Evolutionary conservation across 345 rosid species (phyloP), one percentile per base, ranked within the genome.

Genomic region (Heritiera fomes): DNA sequence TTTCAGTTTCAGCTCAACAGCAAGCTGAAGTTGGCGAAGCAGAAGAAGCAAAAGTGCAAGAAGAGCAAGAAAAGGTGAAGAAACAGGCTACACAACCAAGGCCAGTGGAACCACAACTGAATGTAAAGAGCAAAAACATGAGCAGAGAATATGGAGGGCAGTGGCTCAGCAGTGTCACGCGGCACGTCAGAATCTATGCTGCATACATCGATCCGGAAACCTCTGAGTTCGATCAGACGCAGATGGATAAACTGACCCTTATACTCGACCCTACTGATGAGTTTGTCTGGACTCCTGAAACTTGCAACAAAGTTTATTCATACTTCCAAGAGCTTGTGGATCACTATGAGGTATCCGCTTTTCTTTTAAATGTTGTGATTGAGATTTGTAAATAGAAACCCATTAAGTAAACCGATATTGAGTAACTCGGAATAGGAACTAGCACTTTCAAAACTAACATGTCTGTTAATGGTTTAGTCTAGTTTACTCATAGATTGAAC

Each of bases 281-380:
- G 38, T 34, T 34, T 34, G 38, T 92, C 6, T 95, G 98, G 98
- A 89, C 86, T 3, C 85, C 87, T n/a, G 95, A 91, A 69, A 90
- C 87, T 64, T 86, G 90, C 84, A 79, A 82, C 73, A 90, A 83
- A 86, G 97, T 93, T 30, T 34, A 34, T 68, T 82, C 87, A 38
- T 90, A 86, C 79, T 95, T 95, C 80, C 99, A 95, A 82, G 99
- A 93, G 83, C 99, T 93, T 23, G 98, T 95, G 12, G 98, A 95
- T 85, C 97, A 95, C 87, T 95, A 95, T 30, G 98, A 95, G 98
- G 98, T 85, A 46, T 7, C 73, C 53, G 4, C 12, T 20, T 47
- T 47, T 6, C 18, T 46, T 43, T 17, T 38, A 6, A 14, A 52
- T 11, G 15, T 12, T 12, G 5, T 52, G 12, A 49, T 3, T 49